These are phyloP conservation scores for Trametes coccinea DNA, from an alignment of 768 basidiomycete genomes.

Conservation along the genomic window DNA sequence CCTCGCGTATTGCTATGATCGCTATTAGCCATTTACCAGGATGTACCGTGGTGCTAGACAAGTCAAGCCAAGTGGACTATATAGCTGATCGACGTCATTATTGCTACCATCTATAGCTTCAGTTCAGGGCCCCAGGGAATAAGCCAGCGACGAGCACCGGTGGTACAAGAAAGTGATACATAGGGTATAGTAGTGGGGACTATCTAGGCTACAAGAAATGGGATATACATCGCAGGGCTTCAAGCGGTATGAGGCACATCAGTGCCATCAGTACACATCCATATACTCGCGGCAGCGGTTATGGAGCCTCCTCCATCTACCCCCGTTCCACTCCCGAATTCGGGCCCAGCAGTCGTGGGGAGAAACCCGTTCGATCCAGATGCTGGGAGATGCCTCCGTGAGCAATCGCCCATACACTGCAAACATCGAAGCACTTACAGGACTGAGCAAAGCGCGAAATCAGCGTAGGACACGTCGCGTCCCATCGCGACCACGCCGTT, in stretches of 20 bases:
- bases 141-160: no score
- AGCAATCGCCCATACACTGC: not conserved
- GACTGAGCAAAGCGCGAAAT: constrained; percentile 71
- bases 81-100: no score
- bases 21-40: no score
- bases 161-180: no score
- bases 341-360: constrained; percentile 74
- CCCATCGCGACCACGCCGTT: constrained; percentile 69
- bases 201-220: not conserved
- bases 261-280: constrained; percentile 47
- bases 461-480: constrained; percentile 65
- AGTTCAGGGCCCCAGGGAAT: no score
- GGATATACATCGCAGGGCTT: not conserved
- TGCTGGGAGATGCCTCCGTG: constrained; percentile 21
- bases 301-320: constrained; percentile 64
- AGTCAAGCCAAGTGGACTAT: no score
- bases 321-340: constrained; percentile 68
- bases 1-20: no score
- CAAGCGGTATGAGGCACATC: not conserved
- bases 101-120: no score
- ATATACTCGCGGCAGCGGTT: constrained; percentile 64
- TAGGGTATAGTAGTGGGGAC: no score
- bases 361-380: constrained; percentile 74
- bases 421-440: constrained; percentile 33
- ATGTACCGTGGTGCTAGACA: no score